phyloP scores from a whole-genome alignment of 2,329 filamentous ascomycete species.

The Alternaria gansuensis region DNA sequence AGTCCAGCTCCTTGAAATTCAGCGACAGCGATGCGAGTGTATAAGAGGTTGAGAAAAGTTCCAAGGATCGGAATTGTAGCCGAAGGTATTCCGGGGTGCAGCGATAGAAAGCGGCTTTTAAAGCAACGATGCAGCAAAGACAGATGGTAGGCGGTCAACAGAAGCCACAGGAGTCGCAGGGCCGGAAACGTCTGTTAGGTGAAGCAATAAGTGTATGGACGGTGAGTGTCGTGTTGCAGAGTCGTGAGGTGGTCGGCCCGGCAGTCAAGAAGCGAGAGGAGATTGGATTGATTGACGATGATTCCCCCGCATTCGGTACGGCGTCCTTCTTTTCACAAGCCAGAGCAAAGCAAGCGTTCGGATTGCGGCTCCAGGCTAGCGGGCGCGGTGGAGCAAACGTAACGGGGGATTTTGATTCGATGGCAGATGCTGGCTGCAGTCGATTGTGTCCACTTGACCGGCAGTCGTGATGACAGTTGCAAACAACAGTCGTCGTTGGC shows the following conservation, averaged over 20 bases:
- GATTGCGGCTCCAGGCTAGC: slow-evolving; percentile 39
- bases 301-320: slow-evolving; percentile 51
- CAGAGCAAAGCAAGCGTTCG: slow-evolving; percentile 28
- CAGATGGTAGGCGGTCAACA: slow-evolving; percentile 32
- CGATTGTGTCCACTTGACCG: slow-evolving; percentile 40
- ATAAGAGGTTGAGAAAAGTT: slow-evolving; percentile 28
- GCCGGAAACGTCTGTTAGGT: slow-evolving; percentile 21
- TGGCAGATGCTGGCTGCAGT: slow-evolving; percentile 34
- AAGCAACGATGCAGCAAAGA: slow-evolving; percentile 22
- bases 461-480: slow-evolving; percentile 15
- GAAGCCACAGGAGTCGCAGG: slow-evolving; percentile 19
- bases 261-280: slow-evolving; percentile 48
- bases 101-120: slow-evolving; percentile 32
- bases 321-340: slow-evolving; percentile 43
- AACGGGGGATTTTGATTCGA: slow-evolving; percentile 39
- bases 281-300: slow-evolving; percentile 39
- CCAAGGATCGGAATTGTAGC: slow-evolving; percentile 41
- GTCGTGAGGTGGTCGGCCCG: slow-evolving; percentile 44
- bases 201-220: slow-evolving; percentile 36
- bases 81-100: slow-evolving; percentile 44
- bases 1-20: slow-evolving; percentile 40
- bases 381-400: slow-evolving; percentile 40
- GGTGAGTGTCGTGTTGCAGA: slow-evolving; percentile 41
- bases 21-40: slow-evolving; percentile 23
- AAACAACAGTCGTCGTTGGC: slow-evolving; percentile 7